These are phyloP conservation scores for Daedaleopsis nitida DNA, from an alignment of 768 basidiomycete species.

Conservation along the genomic window DNA sequence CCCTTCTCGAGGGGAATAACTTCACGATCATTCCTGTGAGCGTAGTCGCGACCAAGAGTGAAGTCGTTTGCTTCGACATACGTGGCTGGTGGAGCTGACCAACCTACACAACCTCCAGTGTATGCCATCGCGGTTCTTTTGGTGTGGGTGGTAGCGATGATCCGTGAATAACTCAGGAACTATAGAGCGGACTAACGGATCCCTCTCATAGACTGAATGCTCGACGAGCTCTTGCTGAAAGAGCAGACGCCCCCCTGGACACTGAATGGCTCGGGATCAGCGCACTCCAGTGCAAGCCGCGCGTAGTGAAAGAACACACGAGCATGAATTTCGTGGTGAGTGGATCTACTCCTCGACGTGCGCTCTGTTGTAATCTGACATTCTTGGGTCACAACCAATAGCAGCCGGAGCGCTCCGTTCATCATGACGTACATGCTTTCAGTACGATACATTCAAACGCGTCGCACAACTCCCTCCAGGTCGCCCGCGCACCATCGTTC, in stretches of 20 bases:
- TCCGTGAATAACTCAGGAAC: neutral
- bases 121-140: neutral
- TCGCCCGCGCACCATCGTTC: neutral
- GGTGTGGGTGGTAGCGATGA: neutral
- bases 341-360: neutral
- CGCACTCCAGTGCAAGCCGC: neutral
- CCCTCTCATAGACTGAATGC: neutral
- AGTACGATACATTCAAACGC: neutral
- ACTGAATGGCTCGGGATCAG: neutral
- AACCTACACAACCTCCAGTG: neutral
- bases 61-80: neutral
- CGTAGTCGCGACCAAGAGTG: neutral
- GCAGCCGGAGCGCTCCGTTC: neutral
- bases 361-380: too few relatives aligned
- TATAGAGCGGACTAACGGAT: neutral
- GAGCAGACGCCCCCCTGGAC: neutral
- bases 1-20: neutral
- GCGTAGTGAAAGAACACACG: neutral
- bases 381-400: neutral
- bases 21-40: neutral
- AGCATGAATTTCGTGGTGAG: neutral
- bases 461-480: neutral
- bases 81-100: too few relatives aligned
- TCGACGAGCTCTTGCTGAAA: neutral
- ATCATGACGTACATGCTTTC: neutral